Evolutionary conservation across 2,329 filamentous ascomycete genomes (phyloP), one percentile per base, ranked within the genome.

Genomic region (Bipolaris cookei): DNA sequence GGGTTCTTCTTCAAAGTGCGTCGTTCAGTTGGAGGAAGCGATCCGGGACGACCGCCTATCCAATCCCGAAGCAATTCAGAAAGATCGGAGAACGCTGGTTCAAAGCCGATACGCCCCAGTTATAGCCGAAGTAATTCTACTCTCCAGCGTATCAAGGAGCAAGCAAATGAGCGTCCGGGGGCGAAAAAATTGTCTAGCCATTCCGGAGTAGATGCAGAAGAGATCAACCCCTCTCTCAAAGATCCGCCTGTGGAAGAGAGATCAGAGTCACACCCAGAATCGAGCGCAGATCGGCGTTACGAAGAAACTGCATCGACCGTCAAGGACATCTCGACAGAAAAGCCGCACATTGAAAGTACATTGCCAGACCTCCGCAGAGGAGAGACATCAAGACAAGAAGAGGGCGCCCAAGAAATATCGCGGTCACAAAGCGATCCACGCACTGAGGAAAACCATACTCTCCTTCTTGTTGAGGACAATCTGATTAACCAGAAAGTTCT

Each of bases 401-500:
- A 52, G 2, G 51, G 47, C 16, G 65, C 71, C 1, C 47, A 63
- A 8, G 58, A 64, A 4, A 34, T 58, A 11, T 67, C 71, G 2
- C 53, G 58, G 35, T 54, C 56, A 10, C 70, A 74, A 45, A 69
- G 59, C 21, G 41, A 59, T 14, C 48, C 61, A n/a, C 56, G 49
- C 3, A 60, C 58, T 3, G 62, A 70, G 18, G 43, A 51, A 3
- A 65, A 64, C 8, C 58, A 62, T 8, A 74, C 69, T 1, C 54
- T 77, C 6, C 71, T 83, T 0, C 66, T 83, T 0, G 81, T 82
- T 0, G 81, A 83, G 58, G 81, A 82, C 57, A 83, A 83, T 43
- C 52, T 76, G 2, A 78, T 83, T 52, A 83, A 83, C 20, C 74
- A 82, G 0, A 80, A 80, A 18, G 81, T 83, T 23, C 62, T 83